Evolutionary conservation across 371 early-diverging fungal species (phyloP).

Genomic region (Rhizopus sp.): DNA sequence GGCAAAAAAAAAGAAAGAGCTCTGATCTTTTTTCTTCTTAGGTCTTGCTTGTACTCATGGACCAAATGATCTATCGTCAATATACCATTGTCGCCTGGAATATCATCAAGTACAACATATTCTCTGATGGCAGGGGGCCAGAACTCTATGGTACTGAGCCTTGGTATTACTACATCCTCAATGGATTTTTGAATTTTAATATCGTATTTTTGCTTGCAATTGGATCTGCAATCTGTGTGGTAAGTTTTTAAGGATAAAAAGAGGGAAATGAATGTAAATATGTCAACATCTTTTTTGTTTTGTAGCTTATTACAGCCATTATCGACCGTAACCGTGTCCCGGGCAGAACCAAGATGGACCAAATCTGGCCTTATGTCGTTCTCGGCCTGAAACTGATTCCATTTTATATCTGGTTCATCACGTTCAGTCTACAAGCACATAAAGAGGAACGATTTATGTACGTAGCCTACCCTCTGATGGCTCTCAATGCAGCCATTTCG

Average conservation of each 20-base stretch:
- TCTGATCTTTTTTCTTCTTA: neutral
- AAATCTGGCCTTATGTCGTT: constrained; percentile 44
- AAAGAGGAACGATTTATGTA: constrained; percentile 96
- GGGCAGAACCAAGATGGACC: constrained; percentile 31
- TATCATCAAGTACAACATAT: constrained; percentile 90
- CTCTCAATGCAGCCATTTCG: constrained; percentile 75
- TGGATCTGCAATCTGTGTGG: constrained; percentile 60
- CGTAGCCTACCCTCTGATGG: constrained; percentile 89
- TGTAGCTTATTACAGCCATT: constrained; percentile 37
- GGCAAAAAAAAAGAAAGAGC: neutral
- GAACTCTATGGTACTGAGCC: constrained; percentile 93
- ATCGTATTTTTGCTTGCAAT: constrained; percentile 74
- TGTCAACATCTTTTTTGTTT: neutral
- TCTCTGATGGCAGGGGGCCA: constrained; percentile 75
- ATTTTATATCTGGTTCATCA: constrained; percentile 74
- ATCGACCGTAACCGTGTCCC: constrained; percentile 50
- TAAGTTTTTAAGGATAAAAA: constrained; percentile 27
- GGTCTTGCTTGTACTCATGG: constrained; percentile 61
- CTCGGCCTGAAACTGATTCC: constrained; percentile 64
- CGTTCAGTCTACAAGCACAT: constrained; percentile 88
- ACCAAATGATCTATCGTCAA: constrained; percentile 76
- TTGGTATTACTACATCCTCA: constrained; percentile 87
- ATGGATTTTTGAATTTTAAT: constrained; percentile 91
- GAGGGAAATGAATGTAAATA: neutral
- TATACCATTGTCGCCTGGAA: constrained; percentile 79